Evolutionary conservation across 106 monocot genomes (phyloP), one percentile per base, ranked within the genome.

Genomic region (Dendrobium nobile): DNA sequence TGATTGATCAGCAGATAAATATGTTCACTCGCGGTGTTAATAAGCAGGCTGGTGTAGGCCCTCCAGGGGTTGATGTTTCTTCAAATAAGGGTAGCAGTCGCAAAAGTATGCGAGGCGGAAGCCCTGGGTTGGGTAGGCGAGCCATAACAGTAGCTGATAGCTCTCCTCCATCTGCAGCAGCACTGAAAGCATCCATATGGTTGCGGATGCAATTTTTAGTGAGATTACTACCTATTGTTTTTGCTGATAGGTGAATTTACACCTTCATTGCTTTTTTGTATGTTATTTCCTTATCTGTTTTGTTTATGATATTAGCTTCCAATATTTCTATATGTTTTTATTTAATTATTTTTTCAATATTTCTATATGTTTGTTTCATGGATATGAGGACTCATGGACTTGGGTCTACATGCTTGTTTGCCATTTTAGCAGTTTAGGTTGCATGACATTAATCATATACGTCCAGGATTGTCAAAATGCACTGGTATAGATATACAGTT

Each of bases 191-290:
- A 51, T 89, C 98, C 65, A 80, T 99, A 80, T 99, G 93, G 91
- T 83, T 99, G 82, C 86, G 98, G 26, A 84, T 99, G 83, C 98
- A 99, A 76, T 95, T 99, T 81, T 82, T 99, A 78, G 83, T 93
- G 84, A 91, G 99, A 84, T 90, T 95, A 81, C 83, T 99, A 81
- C 99, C 99, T 77, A 78, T 87, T 58, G 87, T 99, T 68, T 91
- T 83, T 79, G 80, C 95, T 17, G 99, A 99, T 77, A 91, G 93
- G 99, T 99, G 87, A 89, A 20, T 73, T 44, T 9, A 16, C 37
- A 9, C 10, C 24, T 72, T 73, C 77, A 17, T 80, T 74, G 64
- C 3, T 83, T 58, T 19, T 76, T 22, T 47, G 26, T 74, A 16
- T 24, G 7, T 76, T 45, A 33, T 55, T 77, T 55, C 26, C 4